These are phyloP conservation scores for Quercus parvula DNA, from an alignment of 306 rosid species.

Conservation along the genomic window DNA sequence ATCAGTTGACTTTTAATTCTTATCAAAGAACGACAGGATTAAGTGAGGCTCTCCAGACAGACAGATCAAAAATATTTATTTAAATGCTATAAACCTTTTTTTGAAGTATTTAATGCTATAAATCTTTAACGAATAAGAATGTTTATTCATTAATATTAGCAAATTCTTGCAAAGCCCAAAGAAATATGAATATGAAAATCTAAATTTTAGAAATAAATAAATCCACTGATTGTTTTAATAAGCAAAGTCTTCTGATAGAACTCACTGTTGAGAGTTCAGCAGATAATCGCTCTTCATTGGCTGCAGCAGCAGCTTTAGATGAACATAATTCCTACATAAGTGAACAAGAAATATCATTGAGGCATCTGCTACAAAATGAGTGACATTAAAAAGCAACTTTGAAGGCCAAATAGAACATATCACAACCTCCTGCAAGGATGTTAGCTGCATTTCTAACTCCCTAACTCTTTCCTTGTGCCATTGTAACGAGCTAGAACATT, in stretches of 20 bases:
- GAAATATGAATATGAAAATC: background rate
- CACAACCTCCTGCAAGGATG: constrained; percentile 72
- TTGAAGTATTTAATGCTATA: too few species aligned
- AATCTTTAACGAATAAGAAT: too few species aligned
- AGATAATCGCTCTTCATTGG: constrained; percentile 64
- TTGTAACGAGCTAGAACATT: constrained; percentile 68
- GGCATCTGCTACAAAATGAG: background rate
- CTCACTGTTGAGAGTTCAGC: constrained; percentile 90
- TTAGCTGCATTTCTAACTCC: constrained; percentile 64
- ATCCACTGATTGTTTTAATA: background rate
- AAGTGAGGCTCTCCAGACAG: too few species aligned
- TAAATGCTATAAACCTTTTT: too few species aligned
- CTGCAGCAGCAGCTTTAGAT: constrained; percentile 63
- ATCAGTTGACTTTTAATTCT: too few species aligned
- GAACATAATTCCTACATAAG: constrained; percentile 59
- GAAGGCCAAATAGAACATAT: constrained; percentile 5
- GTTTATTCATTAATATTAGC: background rate
- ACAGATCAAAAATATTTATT: too few species aligned
- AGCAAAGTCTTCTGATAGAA: constrained; percentile 13
- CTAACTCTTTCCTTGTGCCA: constrained; percentile 84
- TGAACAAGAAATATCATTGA: constrained; percentile 14
- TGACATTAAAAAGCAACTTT: constrained; percentile 5
- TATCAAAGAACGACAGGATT: too few species aligned
- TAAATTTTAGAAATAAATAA: background rate
- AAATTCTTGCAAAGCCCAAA: background rate